Evolutionary conservation across 176 grass and related monocot species (phyloP), one percentile per base, ranked within the genome.

Genomic region (Hyparrhenia diplandra): DNA sequence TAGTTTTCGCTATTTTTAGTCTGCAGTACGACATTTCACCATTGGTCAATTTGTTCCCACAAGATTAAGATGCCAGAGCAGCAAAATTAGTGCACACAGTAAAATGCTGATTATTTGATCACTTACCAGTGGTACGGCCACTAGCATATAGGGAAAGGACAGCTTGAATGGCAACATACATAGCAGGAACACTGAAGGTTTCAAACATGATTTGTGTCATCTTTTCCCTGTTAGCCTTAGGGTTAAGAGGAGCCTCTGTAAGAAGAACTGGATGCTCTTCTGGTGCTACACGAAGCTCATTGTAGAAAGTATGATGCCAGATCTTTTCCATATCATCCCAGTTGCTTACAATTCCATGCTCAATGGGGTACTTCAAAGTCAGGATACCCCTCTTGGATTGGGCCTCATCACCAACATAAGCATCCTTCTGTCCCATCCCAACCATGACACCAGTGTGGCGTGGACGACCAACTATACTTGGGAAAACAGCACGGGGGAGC

Each of bases 161-260:
- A 4, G 93, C 93, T 72, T 95, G 93, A 74, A 95, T 95, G 37
- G 90, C 94, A 3, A 97, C 88, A 87, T 97, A 97, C 94, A 97
- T 97, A 55, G 90, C 94, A 42, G 94, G 94, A 46, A 87, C 85
- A 76, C 82, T 88, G 80, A 97, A 97, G 17, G 94, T 93, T 69
- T 97, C 94, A 73, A 97, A 97, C 90, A 97, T 97, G 73, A 95
- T 95, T 75, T 97, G 94, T 79, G 90, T 97, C 94, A 97, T 97
- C 80, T 97, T 97, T 81, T 97, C 94, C 89, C 94, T 97, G 61
- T 97, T 93, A 37, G 90, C 88, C 84, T 93, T 97, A 46, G 90
- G 88, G 74, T 93, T 93, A 45, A 93, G 83, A 66, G 90, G 93
- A 31, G 90, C 93, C 83, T 95, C 93, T 11, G 93, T 95, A 31